Conservation (phyloP, 2,329 filamentous ascomycete species). For the Arthrocladium fulminans region DNA sequence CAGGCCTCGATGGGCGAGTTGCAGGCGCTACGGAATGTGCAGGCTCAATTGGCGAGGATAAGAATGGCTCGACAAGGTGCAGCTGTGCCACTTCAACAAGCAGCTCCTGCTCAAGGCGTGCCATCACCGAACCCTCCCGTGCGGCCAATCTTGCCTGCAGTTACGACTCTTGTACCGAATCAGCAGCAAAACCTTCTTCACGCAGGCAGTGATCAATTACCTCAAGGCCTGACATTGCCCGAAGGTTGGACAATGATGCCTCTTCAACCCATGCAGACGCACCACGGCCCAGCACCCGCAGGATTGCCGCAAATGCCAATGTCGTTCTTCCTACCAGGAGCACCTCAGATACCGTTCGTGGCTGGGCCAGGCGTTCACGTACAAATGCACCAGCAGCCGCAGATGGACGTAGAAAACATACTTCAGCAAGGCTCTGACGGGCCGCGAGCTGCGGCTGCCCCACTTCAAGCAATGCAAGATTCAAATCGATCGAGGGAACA, state of each 20-base stretch:
- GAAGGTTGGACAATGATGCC: slow-evolving; percentile 45
- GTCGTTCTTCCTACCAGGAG: neutral
- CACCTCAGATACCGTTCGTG: neutral
- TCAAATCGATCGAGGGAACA: neutral
- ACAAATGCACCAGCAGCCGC: neutral
- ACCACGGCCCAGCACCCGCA: neutral
- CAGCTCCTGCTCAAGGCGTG: slow-evolving; percentile 7
- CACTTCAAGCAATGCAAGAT: neutral
- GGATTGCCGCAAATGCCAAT: neutral
- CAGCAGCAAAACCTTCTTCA: slow-evolving; percentile 27
- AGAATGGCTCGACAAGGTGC: slow-evolving; percentile 32
- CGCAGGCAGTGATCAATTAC: slow-evolving; percentile 39
- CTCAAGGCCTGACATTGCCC: slow-evolving; percentile 44
- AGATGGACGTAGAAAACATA: neutral
- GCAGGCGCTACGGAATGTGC: slow-evolving; percentile 56
- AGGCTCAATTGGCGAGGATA: slow-evolving; percentile 58
- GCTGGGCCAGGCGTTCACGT: neutral
- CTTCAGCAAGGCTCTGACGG: neutral
- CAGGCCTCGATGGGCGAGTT: slow-evolving; percentile 59
- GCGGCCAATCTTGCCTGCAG: slow-evolving; percentile 11
- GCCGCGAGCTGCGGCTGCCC: neutral
- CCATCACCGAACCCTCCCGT: slow-evolving; percentile 11
- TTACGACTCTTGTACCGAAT: slow-evolving; percentile 19
- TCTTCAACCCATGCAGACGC: slow-evolving; percentile 28
- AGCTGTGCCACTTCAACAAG: slow-evolving; percentile 5